Evolutionary conservation across 257 asterid genomes (phyloP).

Genomic region (Eustoma russellianum): DNA sequence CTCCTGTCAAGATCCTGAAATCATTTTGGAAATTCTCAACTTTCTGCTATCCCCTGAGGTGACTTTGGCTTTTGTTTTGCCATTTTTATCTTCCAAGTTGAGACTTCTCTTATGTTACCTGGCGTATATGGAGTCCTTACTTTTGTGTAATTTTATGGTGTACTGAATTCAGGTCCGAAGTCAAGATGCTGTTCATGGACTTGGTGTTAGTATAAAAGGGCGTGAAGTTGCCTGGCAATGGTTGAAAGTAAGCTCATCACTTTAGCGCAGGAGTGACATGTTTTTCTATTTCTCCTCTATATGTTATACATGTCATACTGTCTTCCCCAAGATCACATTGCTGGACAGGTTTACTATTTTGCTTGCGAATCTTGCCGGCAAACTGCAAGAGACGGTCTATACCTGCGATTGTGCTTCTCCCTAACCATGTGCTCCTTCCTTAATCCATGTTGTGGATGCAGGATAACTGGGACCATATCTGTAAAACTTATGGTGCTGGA

Average conservation of each 20-base stretch:
- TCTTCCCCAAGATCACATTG: no score
- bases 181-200: slow-evolving; percentile 82
- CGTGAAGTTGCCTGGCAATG: slow-evolving; percentile 80
- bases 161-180: slow-evolving; percentile 60
- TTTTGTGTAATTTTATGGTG: background rate
- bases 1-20: slow-evolving; percentile 68
- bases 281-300: no score
- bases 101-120: background rate
- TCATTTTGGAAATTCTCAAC: slow-evolving; percentile 57
- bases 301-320: no score
- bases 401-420: no score
- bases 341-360: background rate
- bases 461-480: slow-evolving; percentile 78
- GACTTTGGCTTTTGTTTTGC: slow-evolving; percentile 9
- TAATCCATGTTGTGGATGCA: slow-evolving; percentile 20
- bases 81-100: background rate
- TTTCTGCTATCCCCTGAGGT: slow-evolving; percentile 79
- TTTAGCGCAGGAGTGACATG: no score
- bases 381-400: no score
- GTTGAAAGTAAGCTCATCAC: slow-evolving; percentile 54
- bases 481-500: slow-evolving; percentile 75
- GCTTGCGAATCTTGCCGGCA: background rate
- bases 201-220: slow-evolving; percentile 60
- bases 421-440: no score
- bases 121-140: background rate